Evolutionary conservation across 805 yeast species (phyloP).

Genomic region (Candida coleopterorum): DNA sequence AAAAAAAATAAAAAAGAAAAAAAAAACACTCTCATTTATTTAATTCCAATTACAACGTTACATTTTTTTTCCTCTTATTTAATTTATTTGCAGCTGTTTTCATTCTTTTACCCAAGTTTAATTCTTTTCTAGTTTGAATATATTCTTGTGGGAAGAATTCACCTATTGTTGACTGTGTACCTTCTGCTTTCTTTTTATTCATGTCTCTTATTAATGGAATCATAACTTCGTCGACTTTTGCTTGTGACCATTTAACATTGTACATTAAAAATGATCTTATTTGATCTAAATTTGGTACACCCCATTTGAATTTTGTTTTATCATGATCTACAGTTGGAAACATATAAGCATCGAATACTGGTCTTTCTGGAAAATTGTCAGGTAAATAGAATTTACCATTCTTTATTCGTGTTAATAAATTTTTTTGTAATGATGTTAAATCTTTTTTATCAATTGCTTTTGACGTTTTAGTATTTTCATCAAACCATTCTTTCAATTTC

Average conservation of each 20-base stretch:
- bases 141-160: conserved; percentile 66
- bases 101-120: conserved; percentile 57
- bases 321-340: conserved; percentile 84
- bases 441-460: conserved; percentile 33
- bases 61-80: conserved; percentile 19
- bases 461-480: conserved; percentile 33
- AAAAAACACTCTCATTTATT: background rate
- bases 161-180: conserved; percentile 54
- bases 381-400: conserved; percentile 52
- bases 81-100: conserved; percentile 52
- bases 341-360: conserved; percentile 68
- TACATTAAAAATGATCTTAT: conserved; percentile 64
- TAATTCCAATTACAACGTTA: conserved; percentile 3
- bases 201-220: conserved; percentile 80
- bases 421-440: conserved; percentile 49
- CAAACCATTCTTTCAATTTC: conserved; percentile 54
- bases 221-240: conserved; percentile 72
- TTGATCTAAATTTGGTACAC: conserved; percentile 77
- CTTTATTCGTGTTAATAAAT: conserved; percentile 52
- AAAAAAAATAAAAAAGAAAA: background rate
- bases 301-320: conserved; percentile 80
- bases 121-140: conserved; percentile 41
- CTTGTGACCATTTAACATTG: conserved; percentile 76
- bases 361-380: conserved; percentile 62
- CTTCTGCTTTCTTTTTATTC: conserved; percentile 54